phyloP scores from a whole-genome alignment of 805 yeast species.

The Candida wancherniae region DNA sequence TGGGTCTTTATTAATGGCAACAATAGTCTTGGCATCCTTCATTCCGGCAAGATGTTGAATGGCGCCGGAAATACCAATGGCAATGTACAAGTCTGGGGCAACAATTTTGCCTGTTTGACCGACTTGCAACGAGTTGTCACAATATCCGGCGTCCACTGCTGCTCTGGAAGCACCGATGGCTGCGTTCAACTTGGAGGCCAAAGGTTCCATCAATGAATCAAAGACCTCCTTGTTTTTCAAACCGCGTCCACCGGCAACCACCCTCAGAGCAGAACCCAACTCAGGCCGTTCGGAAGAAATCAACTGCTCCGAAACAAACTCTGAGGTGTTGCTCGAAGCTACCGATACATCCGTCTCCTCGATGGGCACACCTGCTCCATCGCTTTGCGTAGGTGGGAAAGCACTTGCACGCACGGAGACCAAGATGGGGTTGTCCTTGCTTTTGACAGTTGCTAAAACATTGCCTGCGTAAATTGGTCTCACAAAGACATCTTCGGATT shows the following conservation, averaged over 20 bases:
- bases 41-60: constrained; percentile 98
- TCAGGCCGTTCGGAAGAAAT: constrained; percentile 86
- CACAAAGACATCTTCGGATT: constrained; percentile 64
- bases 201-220: constrained; percentile 69
- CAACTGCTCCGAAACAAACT: constrained; percentile 74
- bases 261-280: constrained; percentile 72
- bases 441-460: constrained; percentile 75
- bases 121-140: constrained; percentile 93
- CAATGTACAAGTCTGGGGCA: constrained; percentile 92
- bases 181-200: constrained; percentile 80
- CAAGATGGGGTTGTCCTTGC: constrained; percentile 60
- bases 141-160: constrained; percentile 93
- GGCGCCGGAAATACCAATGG: constrained; percentile 95
- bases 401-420: constrained; percentile 84
- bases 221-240: constrained; percentile 85
- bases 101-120: constrained; percentile 98
- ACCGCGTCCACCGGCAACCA: constrained; percentile 93
- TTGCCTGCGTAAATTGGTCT: constrained; percentile 98
- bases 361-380: constrained; percentile 33
- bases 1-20: constrained; percentile 90
- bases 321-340: constrained; percentile 38
- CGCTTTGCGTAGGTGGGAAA: constrained; percentile 45
- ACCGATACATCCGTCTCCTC: constrained; percentile 43
- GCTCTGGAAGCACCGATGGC: constrained; percentile 98
- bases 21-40: constrained; percentile 93